Percentiles rank a stretch among this genome's conserved stretches.
These are phyloP conservation scores for Zymoseptoria pseudotritici DNA, from an alignment of 2,329 filamentous ascomycete genomes.

Conservation along the genomic window DNA sequence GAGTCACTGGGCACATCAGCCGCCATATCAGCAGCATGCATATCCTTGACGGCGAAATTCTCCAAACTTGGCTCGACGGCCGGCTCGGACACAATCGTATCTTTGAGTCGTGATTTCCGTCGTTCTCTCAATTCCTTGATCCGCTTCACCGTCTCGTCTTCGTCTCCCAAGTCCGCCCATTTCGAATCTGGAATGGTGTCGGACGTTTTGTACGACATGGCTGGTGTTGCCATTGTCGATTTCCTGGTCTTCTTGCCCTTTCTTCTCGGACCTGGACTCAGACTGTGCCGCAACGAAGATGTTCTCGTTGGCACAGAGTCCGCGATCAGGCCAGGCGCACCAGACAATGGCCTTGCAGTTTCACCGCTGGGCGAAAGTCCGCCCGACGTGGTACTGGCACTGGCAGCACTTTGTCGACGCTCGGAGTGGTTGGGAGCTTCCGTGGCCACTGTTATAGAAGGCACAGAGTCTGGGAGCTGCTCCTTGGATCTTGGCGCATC, in stretches of 20 bases:
- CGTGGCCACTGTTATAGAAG: conserved; percentile 27
- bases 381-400: conserved; percentile 7
- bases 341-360: neutral
- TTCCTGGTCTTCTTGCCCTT: conserved; percentile 22
- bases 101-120: conserved; percentile 47
- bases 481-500: neutral
- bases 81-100: conserved; percentile 13
- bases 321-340: conserved; percentile 19
- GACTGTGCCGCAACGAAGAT: conserved; percentile 31
- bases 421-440: conserved; percentile 2
- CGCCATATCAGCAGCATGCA: conserved; percentile 5
- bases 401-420: conserved; percentile 2
- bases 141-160: conserved; percentile 49
- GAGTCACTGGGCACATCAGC: neutral
- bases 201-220: conserved; percentile 10
- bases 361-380: neutral
- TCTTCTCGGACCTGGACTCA: conserved; percentile 20
- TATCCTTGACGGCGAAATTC: conserved; percentile 1
- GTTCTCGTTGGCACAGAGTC: conserved; percentile 30
- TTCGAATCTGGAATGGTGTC: conserved; percentile 28
- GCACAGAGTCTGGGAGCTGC: neutral
- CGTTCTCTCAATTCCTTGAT: conserved; percentile 53
- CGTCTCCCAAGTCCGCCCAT: conserved; percentile 31
- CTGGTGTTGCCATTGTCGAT: conserved; percentile 11
- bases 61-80: conserved; percentile 3